Percentiles rank a stretch among this genome's conserved stretches.
These are phyloP conservation scores for Poronia punctata DNA, from an alignment of 495 filamentous ascomycete genomes.

Conservation along the genomic window DNA sequence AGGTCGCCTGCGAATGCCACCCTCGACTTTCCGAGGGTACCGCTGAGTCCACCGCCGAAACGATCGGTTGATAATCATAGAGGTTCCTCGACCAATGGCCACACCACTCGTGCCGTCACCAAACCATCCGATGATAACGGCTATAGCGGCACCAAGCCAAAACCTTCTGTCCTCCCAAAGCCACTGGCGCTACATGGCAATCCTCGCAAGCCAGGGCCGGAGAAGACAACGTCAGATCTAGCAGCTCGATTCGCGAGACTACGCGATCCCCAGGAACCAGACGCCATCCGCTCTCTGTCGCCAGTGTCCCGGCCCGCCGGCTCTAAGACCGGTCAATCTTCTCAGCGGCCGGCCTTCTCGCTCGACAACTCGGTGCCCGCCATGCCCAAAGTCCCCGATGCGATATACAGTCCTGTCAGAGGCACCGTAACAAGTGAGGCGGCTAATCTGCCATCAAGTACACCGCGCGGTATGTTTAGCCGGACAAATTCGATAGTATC, in stretches of 20 bases:
- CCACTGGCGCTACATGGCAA: conserved; percentile 55
- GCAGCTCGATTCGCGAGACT: conserved; percentile 53
- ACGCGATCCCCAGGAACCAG: conserved; percentile 28
- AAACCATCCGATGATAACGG: no score
- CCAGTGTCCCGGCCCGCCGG: not conserved
- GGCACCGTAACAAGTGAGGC: conserved; percentile 49
- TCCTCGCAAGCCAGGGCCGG: conserved; percentile 25
- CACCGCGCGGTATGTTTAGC: conserved; percentile 41
- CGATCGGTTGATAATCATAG: conserved; percentile 2
- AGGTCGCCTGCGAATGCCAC: not conserved
- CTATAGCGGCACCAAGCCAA: conserved; percentile 23
- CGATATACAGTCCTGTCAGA: conserved; percentile 73
- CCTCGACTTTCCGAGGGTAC: conserved; percentile 1
- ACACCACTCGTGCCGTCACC: not conserved
- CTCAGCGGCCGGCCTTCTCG: conserved; percentile 51
- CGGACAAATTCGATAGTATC: conserved; percentile 39
- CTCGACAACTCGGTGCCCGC: conserved; percentile 41
- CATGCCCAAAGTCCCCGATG: conserved; percentile 73
- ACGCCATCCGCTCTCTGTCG: conserved; percentile 15
- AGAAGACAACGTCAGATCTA: conserved; percentile 36
- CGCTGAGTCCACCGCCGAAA: conserved; percentile 1
- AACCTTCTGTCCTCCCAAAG: conserved; percentile 56
- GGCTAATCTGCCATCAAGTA: conserved; percentile 41
- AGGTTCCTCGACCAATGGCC: not conserved
- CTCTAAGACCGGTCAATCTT: conserved; percentile 42